Evolutionary conservation across 805 yeast species (phyloP).

Genomic region (Candida boidinii): DNA sequence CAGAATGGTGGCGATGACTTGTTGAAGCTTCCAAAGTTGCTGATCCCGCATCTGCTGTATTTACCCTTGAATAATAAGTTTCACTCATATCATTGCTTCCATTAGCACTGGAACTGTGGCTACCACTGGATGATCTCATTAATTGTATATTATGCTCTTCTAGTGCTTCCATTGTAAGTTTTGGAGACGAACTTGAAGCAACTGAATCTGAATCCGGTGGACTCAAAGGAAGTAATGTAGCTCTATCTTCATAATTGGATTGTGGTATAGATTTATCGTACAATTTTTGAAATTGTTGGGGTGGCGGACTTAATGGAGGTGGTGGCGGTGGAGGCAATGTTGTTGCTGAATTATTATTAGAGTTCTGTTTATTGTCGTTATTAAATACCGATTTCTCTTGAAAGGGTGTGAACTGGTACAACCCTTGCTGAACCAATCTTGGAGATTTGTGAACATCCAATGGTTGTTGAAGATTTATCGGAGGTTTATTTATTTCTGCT

Average conservation of each 20-base stretch:
- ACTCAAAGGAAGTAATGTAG: conserved; percentile 1
- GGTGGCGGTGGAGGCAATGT: neutral
- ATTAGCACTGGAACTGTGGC: neutral
- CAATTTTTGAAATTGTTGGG: no score
- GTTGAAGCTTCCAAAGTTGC: neutral
- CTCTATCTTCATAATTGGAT: no score
- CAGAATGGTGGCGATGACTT: no score
- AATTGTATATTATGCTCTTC: conserved; percentile 5
- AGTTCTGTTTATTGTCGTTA: no score
- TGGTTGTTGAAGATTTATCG: no score
- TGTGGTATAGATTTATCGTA: no score
- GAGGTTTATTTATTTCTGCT: no score
- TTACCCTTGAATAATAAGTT: conserved; percentile 4
- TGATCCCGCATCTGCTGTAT: neutral
- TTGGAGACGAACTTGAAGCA: neutral
- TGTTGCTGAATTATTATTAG: no score
- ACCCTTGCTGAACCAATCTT: no score
- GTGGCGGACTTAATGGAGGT: conserved; percentile 2
- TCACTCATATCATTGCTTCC: conserved; percentile 2
- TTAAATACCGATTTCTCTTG: no score
- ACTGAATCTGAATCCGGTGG: conserved; percentile 1
- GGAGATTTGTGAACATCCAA: neutral
- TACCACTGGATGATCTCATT: neutral
- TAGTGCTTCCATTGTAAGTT: conserved; percentile 13
- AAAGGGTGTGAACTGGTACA: no score